Base-by-base conservation (phyloP, 2,329 filamentous ascomycete species). In the Xylaria sp. region DNA sequence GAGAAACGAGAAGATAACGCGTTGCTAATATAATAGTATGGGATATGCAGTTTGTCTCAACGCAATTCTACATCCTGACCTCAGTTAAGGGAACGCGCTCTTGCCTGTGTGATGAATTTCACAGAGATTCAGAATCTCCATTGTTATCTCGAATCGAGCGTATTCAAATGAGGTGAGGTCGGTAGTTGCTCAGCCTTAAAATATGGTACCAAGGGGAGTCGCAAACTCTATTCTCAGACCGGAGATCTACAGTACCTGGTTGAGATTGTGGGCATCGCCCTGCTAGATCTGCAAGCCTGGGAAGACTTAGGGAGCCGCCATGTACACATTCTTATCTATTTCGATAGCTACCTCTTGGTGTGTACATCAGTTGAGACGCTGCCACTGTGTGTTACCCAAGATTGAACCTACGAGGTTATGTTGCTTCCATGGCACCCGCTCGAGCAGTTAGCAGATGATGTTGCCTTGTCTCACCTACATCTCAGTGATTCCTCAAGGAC, bases 131-230 rank as follows among this genome's bases (percentile, higher is more conserved):
- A 48, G 12, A 62, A 57, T 57, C 55, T 3, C 62, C 54, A 60
- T 37, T 34, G 41, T 41, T 57, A 57, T 64, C 20, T 60, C 13
- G n/a, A 46, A 50, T 28, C 44, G 59, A 12, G 28, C 15, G 25
- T 54, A 63, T 66, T 57, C 50, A 54, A 50, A 54, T 55, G 69
- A 68, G 51, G 34, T 18, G 68, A 68, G 46, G 46, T 23, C 56
- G 69, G 66, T 62, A 63, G 67, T 69, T 66, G 52, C 37, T 68
- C 50, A 67, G 67, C 69, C 65, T 63, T 69, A 56, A 25, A 52
- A 66, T 39, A 28, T 34, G 13, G 55, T 63, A 69, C 66, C 69
- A 63, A 65, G 44, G 57, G 57, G 31, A 60, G 55, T 64, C 50
- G 50, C 46, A 61, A 70, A 66, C 66, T 69, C 55, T 69, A 66